These are phyloP conservation scores for Plasmodium gallinaceum DNA, from an alignment of 169 alveolate species.

Conservation along the genomic window DNA sequence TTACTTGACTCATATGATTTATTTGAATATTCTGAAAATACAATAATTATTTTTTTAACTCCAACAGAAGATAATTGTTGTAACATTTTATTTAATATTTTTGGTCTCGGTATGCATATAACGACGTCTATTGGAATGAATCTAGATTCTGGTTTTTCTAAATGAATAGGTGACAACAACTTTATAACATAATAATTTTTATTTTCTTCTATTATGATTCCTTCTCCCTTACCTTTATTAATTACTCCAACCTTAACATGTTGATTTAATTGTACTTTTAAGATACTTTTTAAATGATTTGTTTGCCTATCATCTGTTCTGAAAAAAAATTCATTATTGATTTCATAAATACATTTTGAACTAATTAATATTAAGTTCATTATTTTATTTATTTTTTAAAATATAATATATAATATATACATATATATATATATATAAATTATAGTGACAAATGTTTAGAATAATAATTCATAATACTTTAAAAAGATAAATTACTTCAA, in stretches of 20 bases:
- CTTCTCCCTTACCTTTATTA: slow-evolving; percentile 75
- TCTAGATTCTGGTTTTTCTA: slow-evolving; percentile 25
- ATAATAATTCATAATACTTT: not conserved
- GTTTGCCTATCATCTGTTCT: slow-evolving; percentile 68
- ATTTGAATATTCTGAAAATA: slow-evolving; percentile 63
- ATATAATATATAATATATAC: not conserved
- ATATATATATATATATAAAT: not conserved
- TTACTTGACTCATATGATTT: slow-evolving; percentile 70
- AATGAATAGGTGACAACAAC: slow-evolving; percentile 55
- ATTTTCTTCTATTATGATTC: slow-evolving; percentile 35
- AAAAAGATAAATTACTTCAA: too few species aligned
- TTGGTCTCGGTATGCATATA: slow-evolving; percentile 72
- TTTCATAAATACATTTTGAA: slow-evolving; percentile 28
- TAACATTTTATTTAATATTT: slow-evolving; percentile 31
- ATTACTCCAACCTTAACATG: slow-evolving; percentile 61
- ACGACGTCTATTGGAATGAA: slow-evolving; percentile 62
- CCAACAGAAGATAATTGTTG: slow-evolving; percentile 73
- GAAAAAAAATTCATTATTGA: slow-evolving; percentile 35
- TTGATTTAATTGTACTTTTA: slow-evolving; percentile 51
- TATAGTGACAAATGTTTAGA: not conserved
- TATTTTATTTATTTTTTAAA: not conserved
- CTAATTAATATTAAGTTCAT: slow-evolving; percentile 67
- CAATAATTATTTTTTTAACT: slow-evolving; percentile 64
- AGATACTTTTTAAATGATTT: slow-evolving; percentile 56
- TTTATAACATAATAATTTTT: slow-evolving; percentile 26